Percentiles rank a stretch among this genome's conserved stretches.
phyloP scores from a whole-genome alignment of 108 stramenopile species.

The Parmales sp. region DNA sequence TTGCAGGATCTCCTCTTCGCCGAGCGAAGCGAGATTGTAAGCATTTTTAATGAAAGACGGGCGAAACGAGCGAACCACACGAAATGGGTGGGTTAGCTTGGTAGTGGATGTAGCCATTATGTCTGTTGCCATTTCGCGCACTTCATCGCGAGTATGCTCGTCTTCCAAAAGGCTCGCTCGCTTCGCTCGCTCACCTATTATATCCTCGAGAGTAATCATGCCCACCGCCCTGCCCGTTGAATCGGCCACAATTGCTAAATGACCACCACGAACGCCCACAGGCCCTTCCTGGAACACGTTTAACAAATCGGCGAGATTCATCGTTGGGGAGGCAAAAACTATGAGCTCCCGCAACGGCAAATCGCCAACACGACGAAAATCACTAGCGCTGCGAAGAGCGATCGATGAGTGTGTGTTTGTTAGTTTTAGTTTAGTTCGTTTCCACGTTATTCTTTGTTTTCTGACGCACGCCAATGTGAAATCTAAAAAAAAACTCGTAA shows the following conservation, averaged over 20 bases:
- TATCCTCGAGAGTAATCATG: conserved; percentile 67
- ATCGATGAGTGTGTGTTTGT: conserved; percentile 46
- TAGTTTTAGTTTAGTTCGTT: conserved; percentile 30
- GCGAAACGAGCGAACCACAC: not conserved
- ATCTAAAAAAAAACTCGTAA: not conserved
- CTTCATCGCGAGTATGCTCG: no score
- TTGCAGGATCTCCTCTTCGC: conserved; percentile 36
- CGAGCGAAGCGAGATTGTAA: not conserved
- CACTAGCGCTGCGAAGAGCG: conserved; percentile 54
- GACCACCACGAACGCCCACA: conserved; percentile 34
- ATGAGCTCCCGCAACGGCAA: conserved; percentile 47
- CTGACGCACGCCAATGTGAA: not conserved
- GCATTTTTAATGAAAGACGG: not conserved
- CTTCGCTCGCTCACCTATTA: conserved; percentile 25
- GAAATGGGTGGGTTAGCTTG: no score
- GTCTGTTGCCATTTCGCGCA: not conserved
- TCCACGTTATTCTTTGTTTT: conserved; percentile 11
- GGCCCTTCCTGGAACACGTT: conserved; percentile 60
- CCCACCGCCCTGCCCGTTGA: conserved; percentile 52
- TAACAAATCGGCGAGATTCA: conserved; percentile 54
- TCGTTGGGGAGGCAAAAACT: conserved; percentile 51
- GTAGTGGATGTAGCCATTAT: no score
- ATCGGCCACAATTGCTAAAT: conserved; percentile 63
- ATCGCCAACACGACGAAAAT: conserved; percentile 40
- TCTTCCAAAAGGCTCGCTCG: not conserved